Percentiles rank a stretch among this genome's conserved stretches.
Evolutionary conservation across 1,284 basidiomycete genomes (phyloP).

Genomic region (Paramarasmius palmivorus): DNA sequence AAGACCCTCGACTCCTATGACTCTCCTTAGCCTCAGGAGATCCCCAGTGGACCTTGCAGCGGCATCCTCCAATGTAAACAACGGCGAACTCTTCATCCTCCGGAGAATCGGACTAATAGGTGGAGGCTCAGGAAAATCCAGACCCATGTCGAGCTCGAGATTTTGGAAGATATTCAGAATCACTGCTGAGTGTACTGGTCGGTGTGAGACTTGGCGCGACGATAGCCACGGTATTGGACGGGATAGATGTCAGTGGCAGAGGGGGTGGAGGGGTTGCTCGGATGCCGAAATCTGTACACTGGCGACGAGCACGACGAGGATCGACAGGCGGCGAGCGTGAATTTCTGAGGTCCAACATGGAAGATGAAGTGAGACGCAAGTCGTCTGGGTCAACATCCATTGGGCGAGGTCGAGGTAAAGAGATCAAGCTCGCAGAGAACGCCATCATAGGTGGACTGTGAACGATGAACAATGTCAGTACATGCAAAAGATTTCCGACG

Average conservation of each 20-base stretch:
- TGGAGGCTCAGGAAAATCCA: slow-evolving; percentile 43
- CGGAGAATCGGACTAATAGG: slow-evolving; percentile 39
- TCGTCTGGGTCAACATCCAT: not conserved
- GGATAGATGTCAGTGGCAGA: slow-evolving; percentile 6
- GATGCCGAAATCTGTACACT: slow-evolving; percentile 35
- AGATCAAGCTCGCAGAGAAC: slow-evolving; percentile 1
- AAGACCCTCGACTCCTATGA: slow-evolving; percentile 10
- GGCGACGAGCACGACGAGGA: slow-evolving; percentile 31
- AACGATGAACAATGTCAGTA: too few species aligned
- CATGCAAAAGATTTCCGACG: too few species aligned
- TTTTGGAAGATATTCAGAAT: slow-evolving; percentile 20
- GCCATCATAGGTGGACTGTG: not conserved
- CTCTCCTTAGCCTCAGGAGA: slow-evolving; percentile 10
- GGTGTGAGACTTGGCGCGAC: slow-evolving; percentile 25
- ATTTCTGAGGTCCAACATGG: slow-evolving; percentile 8
- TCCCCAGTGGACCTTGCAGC: not conserved
- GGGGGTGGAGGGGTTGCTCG: slow-evolving; percentile 6
- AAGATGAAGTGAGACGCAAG: slow-evolving; percentile 1
- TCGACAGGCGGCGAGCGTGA: slow-evolving; percentile 25
- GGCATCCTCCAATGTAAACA: slow-evolving; percentile 30
- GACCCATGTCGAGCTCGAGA: slow-evolving; percentile 30
- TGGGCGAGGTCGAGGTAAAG: slow-evolving; percentile 1
- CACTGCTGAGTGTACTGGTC: slow-evolving; percentile 28
- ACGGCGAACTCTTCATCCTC: slow-evolving; percentile 43
- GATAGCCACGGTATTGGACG: slow-evolving; percentile 10